Evolutionary conservation across 768 basidiomycete genomes (phyloP).

Genomic region (Pisolithus tinctorius): DNA sequence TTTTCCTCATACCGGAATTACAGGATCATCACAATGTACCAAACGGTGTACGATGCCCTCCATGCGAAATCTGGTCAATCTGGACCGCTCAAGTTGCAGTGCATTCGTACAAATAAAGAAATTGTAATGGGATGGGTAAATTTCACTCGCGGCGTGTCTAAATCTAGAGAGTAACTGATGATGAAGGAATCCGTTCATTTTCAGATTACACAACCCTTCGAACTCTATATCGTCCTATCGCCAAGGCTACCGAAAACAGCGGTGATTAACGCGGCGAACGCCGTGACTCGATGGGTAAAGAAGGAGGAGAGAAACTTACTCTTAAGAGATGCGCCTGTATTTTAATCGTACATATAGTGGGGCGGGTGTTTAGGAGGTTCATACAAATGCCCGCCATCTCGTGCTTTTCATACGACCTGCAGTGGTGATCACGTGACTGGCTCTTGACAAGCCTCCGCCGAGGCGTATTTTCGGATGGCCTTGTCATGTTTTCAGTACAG

Average conservation of each 20-base stretch:
- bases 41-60: conserved; percentile 79
- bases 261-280: conserved; percentile 81
- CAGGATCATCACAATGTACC: conserved; percentile 84
- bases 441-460: background rate
- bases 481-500: conserved; percentile 16
- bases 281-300: conserved; percentile 86
- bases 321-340: conserved; percentile 84
- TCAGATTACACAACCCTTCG: conserved; percentile 91
- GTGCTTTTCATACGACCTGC: too few species aligned
- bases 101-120: conserved; percentile 79
- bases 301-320: conserved; percentile 80
- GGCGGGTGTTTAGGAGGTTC: background rate
- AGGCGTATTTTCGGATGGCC: background rate
- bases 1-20: background rate
- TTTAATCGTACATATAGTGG: conserved; percentile 33
- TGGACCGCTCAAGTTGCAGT: conserved; percentile 78
- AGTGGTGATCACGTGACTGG: background rate
- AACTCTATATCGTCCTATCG: conserved; percentile 80
- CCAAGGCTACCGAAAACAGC: conserved; percentile 84
- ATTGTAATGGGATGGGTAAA: conserved; percentile 93
- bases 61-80: conserved; percentile 86
- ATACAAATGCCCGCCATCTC: background rate
- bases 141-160: conserved; percentile 2
- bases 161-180: background rate
- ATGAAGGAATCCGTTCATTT: background rate